Conservation (phyloP, 805 yeast genomes). For the Metschnikowia bowlesiae region DNA sequence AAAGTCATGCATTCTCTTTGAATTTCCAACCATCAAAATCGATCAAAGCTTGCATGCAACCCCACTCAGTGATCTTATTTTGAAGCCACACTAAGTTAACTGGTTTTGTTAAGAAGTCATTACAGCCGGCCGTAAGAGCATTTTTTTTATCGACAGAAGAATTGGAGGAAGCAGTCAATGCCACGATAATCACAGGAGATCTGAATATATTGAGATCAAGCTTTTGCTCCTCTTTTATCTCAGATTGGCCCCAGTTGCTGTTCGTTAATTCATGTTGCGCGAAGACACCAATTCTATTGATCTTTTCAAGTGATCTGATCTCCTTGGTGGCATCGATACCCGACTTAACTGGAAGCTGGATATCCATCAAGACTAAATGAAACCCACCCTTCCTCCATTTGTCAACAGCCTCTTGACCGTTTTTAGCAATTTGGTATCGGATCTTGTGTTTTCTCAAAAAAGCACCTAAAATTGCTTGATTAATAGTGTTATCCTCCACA, state of each 20-base stretch:
- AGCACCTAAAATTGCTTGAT: conserved; percentile 86
- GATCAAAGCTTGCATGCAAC: conserved; percentile 97
- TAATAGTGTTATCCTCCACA: conserved; percentile 94
- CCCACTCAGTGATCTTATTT: conserved; percentile 95
- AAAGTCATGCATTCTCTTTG: conserved; percentile 4
- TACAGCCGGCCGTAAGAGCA: conserved; percentile 96
- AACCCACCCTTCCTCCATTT: conserved; percentile 94
- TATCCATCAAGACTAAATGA: conserved; percentile 94
- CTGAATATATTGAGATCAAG: conserved; percentile 63
- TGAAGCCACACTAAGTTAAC: conserved; percentile 92
- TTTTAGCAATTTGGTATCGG: conserved; percentile 79
- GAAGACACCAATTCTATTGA: conserved; percentile 73
- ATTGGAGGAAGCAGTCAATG: conserved; percentile 84
- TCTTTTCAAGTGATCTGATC: conserved; percentile 76
- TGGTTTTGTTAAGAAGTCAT: conserved; percentile 93
- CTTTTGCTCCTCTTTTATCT: conserved; percentile 43
- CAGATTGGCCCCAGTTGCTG: conserved; percentile 19
- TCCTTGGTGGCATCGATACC: conserved; percentile 95
- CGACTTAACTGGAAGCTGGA: conserved; percentile 91
- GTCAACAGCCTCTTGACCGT: conserved; percentile 92
- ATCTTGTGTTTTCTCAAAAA: conserved; percentile 83
- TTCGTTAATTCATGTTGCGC: conserved; percentile 35
- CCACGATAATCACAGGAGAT: conserved; percentile 97
- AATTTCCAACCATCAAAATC: conserved; percentile 85
- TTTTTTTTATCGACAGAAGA: conserved; percentile 79